These are phyloP conservation scores for Phytophthora sansomeana DNA, from an alignment of 352 stramenopile species.

Conservation along the genomic window DNA sequence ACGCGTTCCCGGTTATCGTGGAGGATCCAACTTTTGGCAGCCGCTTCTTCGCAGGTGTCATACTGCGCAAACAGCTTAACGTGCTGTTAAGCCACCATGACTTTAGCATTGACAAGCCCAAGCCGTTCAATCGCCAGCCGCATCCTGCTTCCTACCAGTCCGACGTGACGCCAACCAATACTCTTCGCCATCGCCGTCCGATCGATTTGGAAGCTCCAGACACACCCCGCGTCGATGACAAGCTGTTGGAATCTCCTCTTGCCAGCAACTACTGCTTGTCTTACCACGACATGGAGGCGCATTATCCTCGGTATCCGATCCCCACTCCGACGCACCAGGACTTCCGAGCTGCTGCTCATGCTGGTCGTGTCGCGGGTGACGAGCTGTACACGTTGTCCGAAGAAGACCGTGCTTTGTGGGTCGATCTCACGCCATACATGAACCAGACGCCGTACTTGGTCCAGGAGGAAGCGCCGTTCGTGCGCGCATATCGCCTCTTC, in stretches of 20 bases:
- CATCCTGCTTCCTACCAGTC: constrained; percentile 54
- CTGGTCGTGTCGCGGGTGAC: constrained; percentile 40
- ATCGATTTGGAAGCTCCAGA: constrained; percentile 35
- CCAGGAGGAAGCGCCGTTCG: constrained; percentile 95
- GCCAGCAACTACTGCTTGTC: constrained; percentile 68
- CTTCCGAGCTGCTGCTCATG: constrained; percentile 36
- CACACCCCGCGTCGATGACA: constrained; percentile 52
- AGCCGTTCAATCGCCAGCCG: constrained; percentile 76
- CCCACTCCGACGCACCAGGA: constrained; percentile 53
- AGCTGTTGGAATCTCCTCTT: constrained; percentile 47
- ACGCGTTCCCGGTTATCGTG: constrained; percentile 89
- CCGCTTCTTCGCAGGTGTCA: constrained; percentile 82
- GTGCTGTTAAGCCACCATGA: constrained; percentile 77
- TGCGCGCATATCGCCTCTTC: constrained; percentile 97
- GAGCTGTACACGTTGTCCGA: constrained; percentile 67
- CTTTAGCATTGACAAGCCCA: constrained; percentile 71
- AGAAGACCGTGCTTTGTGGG: constrained; percentile 91
- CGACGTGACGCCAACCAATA: constrained; percentile 40
- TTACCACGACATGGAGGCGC: constrained; percentile 83
- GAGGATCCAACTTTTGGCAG: constrained; percentile 86
- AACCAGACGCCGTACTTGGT: constrained; percentile 97
- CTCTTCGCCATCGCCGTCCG: constrained; percentile 31
- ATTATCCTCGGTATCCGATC: constrained; percentile 86
- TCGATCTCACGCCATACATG: constrained; percentile 97
- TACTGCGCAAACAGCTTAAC: constrained; percentile 85